Evolutionary conservation across 352 stramenopile genomes (phyloP), one percentile per base, ranked within the genome.

Genomic region (Paralagenidium karlingii): DNA sequence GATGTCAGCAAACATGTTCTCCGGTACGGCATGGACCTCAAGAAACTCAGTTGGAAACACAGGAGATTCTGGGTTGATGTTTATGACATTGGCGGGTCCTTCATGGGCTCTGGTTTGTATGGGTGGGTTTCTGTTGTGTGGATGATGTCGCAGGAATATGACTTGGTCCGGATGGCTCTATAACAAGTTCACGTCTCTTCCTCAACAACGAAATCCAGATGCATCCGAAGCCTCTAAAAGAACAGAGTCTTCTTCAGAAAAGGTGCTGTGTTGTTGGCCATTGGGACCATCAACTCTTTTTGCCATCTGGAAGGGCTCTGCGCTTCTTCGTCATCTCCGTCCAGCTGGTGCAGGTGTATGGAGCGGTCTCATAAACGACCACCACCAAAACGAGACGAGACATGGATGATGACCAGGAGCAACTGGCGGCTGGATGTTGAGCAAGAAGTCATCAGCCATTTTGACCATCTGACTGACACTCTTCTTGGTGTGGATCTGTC

Each of bases 131-230:
- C n/a, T n/a, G n/a, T n/a, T n/a, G n/a, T 36, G 16, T 3, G 7
- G 8, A 3, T 36, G 16, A 36, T 36, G 19, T 36, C 28, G n/a
- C 22, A 63, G 58, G 0, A 68, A 68, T 8, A 82, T 85, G 71
- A 80, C 75, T 20, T 89, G 75, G 75, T 84, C 71, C 0, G 75
- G 75, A 1, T 89, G 75, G 75, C 41, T 89, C 24, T 69, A 74
- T 46, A 89, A 89, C 48, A 61, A 73, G 24, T 60, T 89, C 21
- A 67, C 67, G 15, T 42, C 53, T 8, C 38, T 34, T 10, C 66
- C 68, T 19, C 47, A 64, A 22, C 8, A n/a, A n/a, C n/a, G n/a
- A n/a, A n/a, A n/a, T n/a, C n/a, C n/a, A n/a, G n/a, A n/a, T n/a
- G n/a, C n/a, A n/a, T n/a, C n/a, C n/a, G n/a, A n/a, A n/a, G n/a